These are phyloP conservation scores for Fusarium paranaense DNA, from an alignment of 2,329 filamentous ascomycete genomes.

Conservation along the genomic window DNA sequence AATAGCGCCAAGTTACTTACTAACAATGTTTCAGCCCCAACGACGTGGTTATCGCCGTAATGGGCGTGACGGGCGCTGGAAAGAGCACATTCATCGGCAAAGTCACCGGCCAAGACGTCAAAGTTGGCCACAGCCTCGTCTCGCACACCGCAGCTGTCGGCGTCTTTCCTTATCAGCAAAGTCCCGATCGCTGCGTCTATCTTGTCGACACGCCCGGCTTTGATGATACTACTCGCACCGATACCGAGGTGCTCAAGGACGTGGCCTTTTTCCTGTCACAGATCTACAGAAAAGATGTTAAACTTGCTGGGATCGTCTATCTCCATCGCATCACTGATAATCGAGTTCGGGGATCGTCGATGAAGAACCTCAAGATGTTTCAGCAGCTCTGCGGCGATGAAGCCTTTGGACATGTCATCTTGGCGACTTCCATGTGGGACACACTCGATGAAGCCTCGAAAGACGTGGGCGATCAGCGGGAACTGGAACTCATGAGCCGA, in stretches of 20 bases:
- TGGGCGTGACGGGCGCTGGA: constrained; percentile 7
- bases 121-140: not conserved
- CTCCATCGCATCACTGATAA: constrained; percentile 8
- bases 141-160: not conserved
- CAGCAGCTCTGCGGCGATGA: not conserved
- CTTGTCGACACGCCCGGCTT: constrained; percentile 6
- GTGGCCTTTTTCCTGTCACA: not conserved
- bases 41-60: not conserved
- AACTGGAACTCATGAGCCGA: not conserved
- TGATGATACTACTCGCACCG: constrained; percentile 1
- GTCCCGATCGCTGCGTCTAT: not conserved
- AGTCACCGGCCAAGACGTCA: not conserved
- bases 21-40: not conserved
- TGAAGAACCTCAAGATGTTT: constrained; percentile 8
- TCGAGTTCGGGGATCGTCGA: not conserved
- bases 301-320: not conserved
- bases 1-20: not conserved
- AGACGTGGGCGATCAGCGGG: not conserved
- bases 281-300: not conserved
- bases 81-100: not conserved
- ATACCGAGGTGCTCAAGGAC: not conserved
- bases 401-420: not conserved
- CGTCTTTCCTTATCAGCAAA: not conserved
- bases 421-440: not conserved
- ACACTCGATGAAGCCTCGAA: not conserved